phyloP scores from a whole-genome alignment of 495 filamentous ascomycete genomes.

The Penicillium dipodomyicola region DNA sequence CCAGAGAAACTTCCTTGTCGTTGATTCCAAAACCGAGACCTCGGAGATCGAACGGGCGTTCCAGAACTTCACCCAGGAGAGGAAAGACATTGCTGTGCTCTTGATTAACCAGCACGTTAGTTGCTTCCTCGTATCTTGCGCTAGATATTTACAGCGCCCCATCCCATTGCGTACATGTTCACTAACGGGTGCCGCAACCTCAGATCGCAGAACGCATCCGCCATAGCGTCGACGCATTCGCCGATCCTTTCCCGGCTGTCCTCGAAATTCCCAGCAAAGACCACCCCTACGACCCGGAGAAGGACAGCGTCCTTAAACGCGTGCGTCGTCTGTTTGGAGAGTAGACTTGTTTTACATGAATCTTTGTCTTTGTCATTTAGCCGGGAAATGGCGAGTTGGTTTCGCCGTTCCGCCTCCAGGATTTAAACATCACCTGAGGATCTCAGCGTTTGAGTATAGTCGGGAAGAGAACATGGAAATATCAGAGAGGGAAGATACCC shows the following conservation, averaged over 20 bases:
- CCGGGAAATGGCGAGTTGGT: not conserved
- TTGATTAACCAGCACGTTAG: constrained; percentile 97
- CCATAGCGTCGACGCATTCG: constrained; percentile 57
- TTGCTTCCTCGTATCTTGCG: constrained; percentile 10
- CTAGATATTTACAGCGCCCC: not conserved
- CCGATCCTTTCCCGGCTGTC: constrained; percentile 55
- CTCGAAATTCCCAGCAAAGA: constrained; percentile 99
- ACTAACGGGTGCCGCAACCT: constrained; percentile 7
- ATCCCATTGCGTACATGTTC: not conserved
- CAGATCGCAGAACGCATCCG: constrained; percentile 94
- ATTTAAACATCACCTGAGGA: not conserved
- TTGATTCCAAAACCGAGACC: constrained; percentile 87
- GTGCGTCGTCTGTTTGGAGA: constrained; percentile 92
- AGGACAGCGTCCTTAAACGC: constrained; percentile 92
- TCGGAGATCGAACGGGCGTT: constrained; percentile 88
- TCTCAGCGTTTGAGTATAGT: constrained; percentile 7
- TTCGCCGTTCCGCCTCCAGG: not conserved
- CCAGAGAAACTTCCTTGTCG: constrained; percentile 96
- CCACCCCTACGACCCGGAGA: constrained; percentile 98
- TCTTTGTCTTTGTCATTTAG: constrained; percentile 10
- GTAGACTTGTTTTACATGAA: constrained; percentile 40
- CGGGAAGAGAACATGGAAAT: constrained; percentile 11
- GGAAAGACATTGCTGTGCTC: constrained; percentile 94
- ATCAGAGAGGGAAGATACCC: constrained; percentile 32
- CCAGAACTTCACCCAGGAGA: constrained; percentile 76